Evolutionary conservation across 345 rosid genomes (phyloP), one percentile per base, ranked within the genome.

Genomic region (Toxicodendron radicans): DNA sequence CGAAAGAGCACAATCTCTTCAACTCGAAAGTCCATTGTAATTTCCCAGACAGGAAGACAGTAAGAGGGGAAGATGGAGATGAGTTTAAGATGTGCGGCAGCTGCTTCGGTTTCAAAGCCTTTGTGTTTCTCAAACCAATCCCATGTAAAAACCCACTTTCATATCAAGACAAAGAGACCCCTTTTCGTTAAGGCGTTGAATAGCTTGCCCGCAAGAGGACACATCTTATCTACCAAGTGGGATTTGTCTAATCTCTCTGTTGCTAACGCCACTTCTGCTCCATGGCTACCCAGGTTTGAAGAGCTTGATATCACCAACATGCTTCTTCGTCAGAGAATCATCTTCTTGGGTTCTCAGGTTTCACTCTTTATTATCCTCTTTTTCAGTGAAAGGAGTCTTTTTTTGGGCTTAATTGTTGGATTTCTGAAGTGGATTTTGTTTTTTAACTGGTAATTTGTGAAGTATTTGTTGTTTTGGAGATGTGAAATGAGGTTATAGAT

Each of bases 281-380:
- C 95, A 0, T 72, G 86, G n/a, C 79, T 86, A 18, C 97, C 99
- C 2, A 85, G 83, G 78, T 85, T 95, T 60, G 94, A 92, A 75
- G 99, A 95, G 70, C 90, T 92, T 48, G 95, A 95, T 59, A 86
- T 89, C 59, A 90, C 97, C 65, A 90, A 86, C 86, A 90, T 91
- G 97, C 92, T 95, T 64, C 99, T 95, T 51, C 94, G 99, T 73
- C 97, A 91, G 78, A 87, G 97, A 80, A 90, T 91, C 78, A 82
- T 95, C 83, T 91, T 92, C 69, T 66, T 95, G 73, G 95, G 97
- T 75, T 86, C 95, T 70, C 92, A 88, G 92, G 97, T 93, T 73
- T n/a, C 5, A 53, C 17, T 52, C 10, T 12, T 71, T 70, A 5
- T 10, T 24, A 41, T 13, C 6, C 62, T 48, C 2, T 58, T 12